Percentiles rank a stretch among this genome's conserved stretches.
These are phyloP conservation scores for Neurospora sp. DNA, from an alignment of 2,329 filamentous ascomycete genomes.

Conservation along the genomic window DNA sequence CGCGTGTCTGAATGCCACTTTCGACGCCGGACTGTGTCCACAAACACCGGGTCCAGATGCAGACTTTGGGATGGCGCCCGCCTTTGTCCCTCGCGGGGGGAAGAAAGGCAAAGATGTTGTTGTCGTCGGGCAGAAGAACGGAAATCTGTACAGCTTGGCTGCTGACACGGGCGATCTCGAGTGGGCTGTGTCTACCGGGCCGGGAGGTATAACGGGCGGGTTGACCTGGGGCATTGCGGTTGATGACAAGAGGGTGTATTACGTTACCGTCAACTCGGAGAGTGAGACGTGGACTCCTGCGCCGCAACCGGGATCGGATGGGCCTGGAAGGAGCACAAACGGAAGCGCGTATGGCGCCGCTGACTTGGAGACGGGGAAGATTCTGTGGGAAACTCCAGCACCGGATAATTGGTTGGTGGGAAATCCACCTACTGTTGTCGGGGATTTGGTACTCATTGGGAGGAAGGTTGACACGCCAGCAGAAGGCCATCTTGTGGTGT, in stretches of 20 bases:
- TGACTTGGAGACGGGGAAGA: slow-evolving; percentile 7
- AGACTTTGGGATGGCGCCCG: slow-evolving; percentile 20
- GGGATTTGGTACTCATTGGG: slow-evolving; percentile 10
- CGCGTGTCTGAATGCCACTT: slow-evolving; percentile 8
- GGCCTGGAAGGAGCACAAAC: not conserved
- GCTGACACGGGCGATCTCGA: slow-evolving; percentile 17
- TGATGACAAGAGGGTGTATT: slow-evolving; percentile 21
- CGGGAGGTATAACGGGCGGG: slow-evolving; percentile 18
- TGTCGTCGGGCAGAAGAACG: slow-evolving; percentile 24
- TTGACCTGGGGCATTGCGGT: slow-evolving; percentile 24
- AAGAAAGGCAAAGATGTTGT: slow-evolving; percentile 16
- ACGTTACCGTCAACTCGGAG: slow-evolving; percentile 18
- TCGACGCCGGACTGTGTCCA: slow-evolving; percentile 6
- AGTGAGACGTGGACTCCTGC: slow-evolving; percentile 2
- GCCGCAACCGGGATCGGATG: not conserved
- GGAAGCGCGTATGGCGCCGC: slow-evolving; percentile 11
- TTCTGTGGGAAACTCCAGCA: slow-evolving; percentile 12
- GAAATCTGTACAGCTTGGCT: slow-evolving; percentile 18
- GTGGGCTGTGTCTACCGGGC: slow-evolving; percentile 19
- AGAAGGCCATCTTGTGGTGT: not conserved
- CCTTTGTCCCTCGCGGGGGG: slow-evolving; percentile 17
- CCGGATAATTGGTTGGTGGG: slow-evolving; percentile 1
- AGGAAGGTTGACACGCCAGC: not conserved
- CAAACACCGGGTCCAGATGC: slow-evolving; percentile 11
- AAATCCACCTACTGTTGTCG: slow-evolving; percentile 11